Percentiles rank a stretch among this genome's conserved stretches.
phyloP scores from a whole-genome alignment of 2,329 filamentous ascomycete species.

The Aspergillus quadrilineatus region DNA sequence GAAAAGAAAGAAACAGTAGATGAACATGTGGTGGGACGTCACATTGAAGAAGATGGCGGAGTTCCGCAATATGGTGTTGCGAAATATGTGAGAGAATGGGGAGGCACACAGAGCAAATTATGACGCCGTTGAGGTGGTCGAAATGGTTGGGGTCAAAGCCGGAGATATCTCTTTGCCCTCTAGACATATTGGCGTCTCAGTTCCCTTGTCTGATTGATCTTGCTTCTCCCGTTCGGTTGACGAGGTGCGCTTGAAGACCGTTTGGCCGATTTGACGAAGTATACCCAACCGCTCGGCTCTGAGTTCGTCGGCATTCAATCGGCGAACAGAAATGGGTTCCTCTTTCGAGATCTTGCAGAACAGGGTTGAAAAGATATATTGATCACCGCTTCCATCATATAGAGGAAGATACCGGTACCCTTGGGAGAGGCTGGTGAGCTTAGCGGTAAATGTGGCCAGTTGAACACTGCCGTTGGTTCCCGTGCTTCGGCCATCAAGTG shows the following conservation, averaged over 20 bases:
- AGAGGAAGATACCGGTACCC: constrained; percentile 91
- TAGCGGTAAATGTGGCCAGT: constrained; percentile 87
- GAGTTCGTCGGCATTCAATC: constrained; percentile 39
- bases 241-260: constrained; percentile 45
- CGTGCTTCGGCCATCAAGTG: constrained; percentile 69
- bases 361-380: constrained; percentile 90
- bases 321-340: constrained; percentile 47
- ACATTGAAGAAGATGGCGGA: constrained; percentile 16
- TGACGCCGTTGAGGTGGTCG: constrained; percentile 37
- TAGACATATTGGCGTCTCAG: constrained; percentile 27
- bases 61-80: constrained; percentile 4
- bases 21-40: constrained; percentile 23
- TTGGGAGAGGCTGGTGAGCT: constrained; percentile 82
- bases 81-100: background rate
- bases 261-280: constrained; percentile 44
- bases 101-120: constrained; percentile 10
- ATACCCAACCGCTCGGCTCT: constrained; percentile 43
- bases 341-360: constrained; percentile 82
- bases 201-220: constrained; percentile 28
- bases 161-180: constrained; percentile 39
- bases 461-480: constrained; percentile 63
- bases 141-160: constrained; percentile 36
- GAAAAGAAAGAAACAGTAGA: constrained; percentile 15
- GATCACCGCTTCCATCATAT: constrained; percentile 83
- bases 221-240: constrained; percentile 42